Evolutionary conservation across 1,139 yeast genomes (phyloP), one percentile per base, ranked within the genome.

Genomic region (Yamadazyma triangularis): DNA sequence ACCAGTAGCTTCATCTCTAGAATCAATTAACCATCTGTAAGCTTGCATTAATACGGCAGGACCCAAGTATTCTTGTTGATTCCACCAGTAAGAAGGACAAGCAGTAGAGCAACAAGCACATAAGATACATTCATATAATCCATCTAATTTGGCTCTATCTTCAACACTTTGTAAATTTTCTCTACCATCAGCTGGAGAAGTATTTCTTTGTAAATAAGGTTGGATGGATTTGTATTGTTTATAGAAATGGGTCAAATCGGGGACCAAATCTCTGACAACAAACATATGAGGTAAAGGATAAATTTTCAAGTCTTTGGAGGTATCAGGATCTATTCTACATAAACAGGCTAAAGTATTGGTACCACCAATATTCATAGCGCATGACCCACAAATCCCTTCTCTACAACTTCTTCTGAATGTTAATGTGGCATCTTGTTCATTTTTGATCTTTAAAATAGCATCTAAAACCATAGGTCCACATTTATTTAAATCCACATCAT

Each of bases 11-110:
- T 87, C 81, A 63, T 91, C 99, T 70, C 99, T 84, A 29, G 96
- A 83, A 64, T 91, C 99, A 44, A 88, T 79, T 73, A 91, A 80
- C 98, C 98, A 91, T 73, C 98, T 81, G 76, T 81, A 91, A 36
- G 97, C 96, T 72, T 91, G 98, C 96, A 91, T 86, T 62, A 91
- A 77, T 37, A 91, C 97, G 18, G 97, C 97, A 22, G 98, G 97
- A 36, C 98, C 98, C 52, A 93, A 73, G 68, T 93, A 93, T 71
- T 93, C 95, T 65, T 89, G 95, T 68, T 88, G 96, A 70, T 93
- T 93, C 99, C 99, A 93, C 98, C 99, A 93, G 76, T 93, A 93
- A 6, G 97, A 88, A 33, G 99, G 98, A 72, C 99, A 91, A 21
- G 98, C 79, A 31, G 99, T 93, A 24, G 97, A 89, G 67, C 98